Evolutionary conservation across 225 moss, liverwort and hornwort species (phyloP).

Genomic region (Physcomitrellopsis africana): DNA sequence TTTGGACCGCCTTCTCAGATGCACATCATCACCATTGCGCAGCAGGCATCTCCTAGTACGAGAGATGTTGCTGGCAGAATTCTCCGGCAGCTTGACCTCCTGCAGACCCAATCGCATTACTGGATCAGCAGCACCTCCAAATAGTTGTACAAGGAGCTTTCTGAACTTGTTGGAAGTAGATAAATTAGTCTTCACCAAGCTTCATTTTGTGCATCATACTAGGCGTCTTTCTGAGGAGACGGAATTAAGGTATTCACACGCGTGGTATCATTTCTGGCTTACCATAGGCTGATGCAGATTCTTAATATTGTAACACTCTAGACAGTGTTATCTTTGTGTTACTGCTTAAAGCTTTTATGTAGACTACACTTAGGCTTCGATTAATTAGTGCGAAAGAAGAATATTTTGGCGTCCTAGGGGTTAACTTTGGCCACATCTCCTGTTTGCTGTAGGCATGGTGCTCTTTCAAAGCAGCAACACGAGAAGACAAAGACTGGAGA

Average conservation of each 20-base stretch:
- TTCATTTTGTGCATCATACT: conserved; percentile 12
- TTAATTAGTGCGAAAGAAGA: conserved; percentile 26
- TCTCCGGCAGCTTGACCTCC: conserved; percentile 75
- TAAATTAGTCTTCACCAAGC: conserved; percentile 8
- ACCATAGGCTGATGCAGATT: background rate
- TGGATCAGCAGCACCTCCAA: conserved; percentile 49
- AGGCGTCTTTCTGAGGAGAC: conserved; percentile 3
- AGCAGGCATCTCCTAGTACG: conserved; percentile 52
- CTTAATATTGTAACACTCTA: background rate
- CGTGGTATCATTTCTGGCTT: conserved; percentile 7
- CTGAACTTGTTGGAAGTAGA: background rate
- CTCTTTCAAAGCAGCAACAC: conserved; percentile 18
- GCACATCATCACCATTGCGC: conserved; percentile 80
- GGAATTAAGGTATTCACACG: conserved; percentile 1
- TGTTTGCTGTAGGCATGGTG: background rate
- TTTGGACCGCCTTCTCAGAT: conserved; percentile 73
- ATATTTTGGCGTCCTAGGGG: conserved; percentile 1
- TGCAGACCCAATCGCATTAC: conserved; percentile 66
- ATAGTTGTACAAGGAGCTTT: conserved; percentile 14
- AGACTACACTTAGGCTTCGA: conserved; percentile 25
- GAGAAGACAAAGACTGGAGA: background rate
- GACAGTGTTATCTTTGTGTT: conserved; percentile 6
- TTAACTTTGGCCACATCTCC: conserved; percentile 21
- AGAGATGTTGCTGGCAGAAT: conserved; percentile 75
- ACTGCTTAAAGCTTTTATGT: conserved; percentile 6